Conservation (phyloP, 1,284 basidiomycete species). For the Crepidotus sp. region DNA sequence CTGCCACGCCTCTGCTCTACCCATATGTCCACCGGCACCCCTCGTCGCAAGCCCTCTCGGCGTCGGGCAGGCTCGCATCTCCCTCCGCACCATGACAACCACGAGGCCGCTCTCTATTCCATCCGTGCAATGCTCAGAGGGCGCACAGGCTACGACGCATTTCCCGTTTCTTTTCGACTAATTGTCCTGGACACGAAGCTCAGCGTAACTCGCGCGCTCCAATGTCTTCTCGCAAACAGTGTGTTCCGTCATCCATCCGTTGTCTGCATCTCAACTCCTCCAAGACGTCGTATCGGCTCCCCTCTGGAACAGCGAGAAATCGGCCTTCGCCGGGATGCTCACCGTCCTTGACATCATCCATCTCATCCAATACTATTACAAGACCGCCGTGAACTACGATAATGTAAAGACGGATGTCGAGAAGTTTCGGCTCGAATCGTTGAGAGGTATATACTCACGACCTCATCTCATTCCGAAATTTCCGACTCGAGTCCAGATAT, state of each 20-base stretch:
- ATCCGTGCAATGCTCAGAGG: constrained; percentile 82
- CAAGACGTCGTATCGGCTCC: constrained; percentile 96
- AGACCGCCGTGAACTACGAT: constrained; percentile 70
- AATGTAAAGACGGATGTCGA: constrained; percentile 88
- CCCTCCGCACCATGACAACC: constrained; percentile 52
- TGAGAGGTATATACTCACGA: constrained; percentile 57
- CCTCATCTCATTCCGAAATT: constrained; percentile 16
- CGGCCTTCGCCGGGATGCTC: constrained; percentile 91
- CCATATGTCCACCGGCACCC: constrained; percentile 18
- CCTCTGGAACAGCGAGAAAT: constrained; percentile 92
- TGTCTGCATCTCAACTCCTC: constrained; percentile 4
- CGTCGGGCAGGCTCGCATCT: constrained; percentile 52
- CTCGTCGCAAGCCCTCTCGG: constrained; percentile 34
- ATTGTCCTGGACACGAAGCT: constrained; percentile 95
- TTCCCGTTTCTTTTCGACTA: constrained; percentile 91
- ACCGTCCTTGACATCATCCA: constrained; percentile 95
- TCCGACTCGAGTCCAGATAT: constrained; percentile 58
- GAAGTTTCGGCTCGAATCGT: constrained; percentile 81
- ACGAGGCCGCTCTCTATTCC: constrained; percentile 66
- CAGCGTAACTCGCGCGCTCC: constrained; percentile 87
- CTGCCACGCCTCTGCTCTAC: no score
- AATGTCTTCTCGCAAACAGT: constrained; percentile 57
- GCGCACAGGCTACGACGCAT: constrained; percentile 88
- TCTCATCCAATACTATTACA: constrained; percentile 92
- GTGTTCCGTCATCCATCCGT: constrained; percentile 3